phyloP scores from a whole-genome alignment of 1,284 basidiomycete species.

The Ustilago nuda region DNA sequence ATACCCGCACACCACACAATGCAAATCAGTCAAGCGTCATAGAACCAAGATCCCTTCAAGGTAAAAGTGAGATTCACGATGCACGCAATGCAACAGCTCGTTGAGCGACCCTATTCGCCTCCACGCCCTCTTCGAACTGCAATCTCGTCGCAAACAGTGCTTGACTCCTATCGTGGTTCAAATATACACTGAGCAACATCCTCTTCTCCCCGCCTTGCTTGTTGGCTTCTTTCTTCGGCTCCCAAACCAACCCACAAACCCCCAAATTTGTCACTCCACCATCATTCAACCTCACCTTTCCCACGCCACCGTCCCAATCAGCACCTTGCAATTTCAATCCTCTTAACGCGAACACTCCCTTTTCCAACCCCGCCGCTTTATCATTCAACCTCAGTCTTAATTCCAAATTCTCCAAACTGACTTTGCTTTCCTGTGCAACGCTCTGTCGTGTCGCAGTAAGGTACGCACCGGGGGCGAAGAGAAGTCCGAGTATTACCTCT shows the following conservation, averaged over 20 bases:
- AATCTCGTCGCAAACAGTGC: conserved; percentile 87
- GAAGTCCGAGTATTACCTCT: conserved; percentile 57
- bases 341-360: conserved; percentile 68
- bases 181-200: conserved; percentile 84
- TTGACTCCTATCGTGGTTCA: conserved; percentile 88
- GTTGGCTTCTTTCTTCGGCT: conserved; percentile 3
- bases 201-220: neutral
- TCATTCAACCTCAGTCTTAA: conserved; percentile 50
- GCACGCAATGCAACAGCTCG: conserved; percentile 66
- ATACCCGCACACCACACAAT: conserved; percentile 15
- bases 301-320: conserved; percentile 34
- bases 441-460: conserved; percentile 67
- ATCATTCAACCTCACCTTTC: conserved; percentile 52
- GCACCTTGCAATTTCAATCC: conserved; percentile 65
- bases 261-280: conserved; percentile 52
- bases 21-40: neutral
- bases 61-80: conserved; percentile 14
- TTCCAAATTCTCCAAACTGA: conserved; percentile 62
- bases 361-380: conserved; percentile 59
- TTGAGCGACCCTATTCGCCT: conserved; percentile 50
- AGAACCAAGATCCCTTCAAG: neutral
- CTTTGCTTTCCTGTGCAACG: conserved; percentile 52
- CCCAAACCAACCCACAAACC: conserved; percentile 58
- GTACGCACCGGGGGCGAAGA: conserved; percentile 64
- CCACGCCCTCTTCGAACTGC: conserved; percentile 75